phyloP scores from a whole-genome alignment of 495 filamentous ascomycete species.

The Aspergillus steynii region DNA sequence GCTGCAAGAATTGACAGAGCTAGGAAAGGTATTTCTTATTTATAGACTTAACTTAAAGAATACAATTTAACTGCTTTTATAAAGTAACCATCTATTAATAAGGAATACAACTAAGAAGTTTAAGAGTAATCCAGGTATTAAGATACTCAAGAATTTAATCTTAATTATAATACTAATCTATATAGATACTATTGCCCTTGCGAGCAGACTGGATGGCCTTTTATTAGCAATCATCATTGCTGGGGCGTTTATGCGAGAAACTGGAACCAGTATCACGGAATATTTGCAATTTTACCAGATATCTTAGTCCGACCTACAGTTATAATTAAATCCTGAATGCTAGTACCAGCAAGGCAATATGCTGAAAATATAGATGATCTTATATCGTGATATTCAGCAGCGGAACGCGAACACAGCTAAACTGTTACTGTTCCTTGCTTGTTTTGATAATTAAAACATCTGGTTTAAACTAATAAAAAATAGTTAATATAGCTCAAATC shows the following conservation, averaged over 20 bases:
- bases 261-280: slow-evolving; percentile 28
- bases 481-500: slow-evolving; percentile 12
- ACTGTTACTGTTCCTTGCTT: slow-evolving; percentile 46
- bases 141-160: not conserved
- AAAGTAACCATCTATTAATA: slow-evolving; percentile 13
- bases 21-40: slow-evolving; percentile 28
- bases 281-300: slow-evolving; percentile 44
- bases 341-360: slow-evolving; percentile 38
- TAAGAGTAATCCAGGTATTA: too few species aligned
- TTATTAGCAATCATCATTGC: slow-evolving; percentile 45
- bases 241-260: slow-evolving; percentile 41
- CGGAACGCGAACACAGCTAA: slow-evolving; percentile 33
- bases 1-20: slow-evolving; percentile 27
- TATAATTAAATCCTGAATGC: slow-evolving; percentile 27
- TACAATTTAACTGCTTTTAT: slow-evolving; percentile 26
- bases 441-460: slow-evolving; percentile 51
- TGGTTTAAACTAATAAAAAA: slow-evolving; percentile 47
- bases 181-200: slow-evolving; percentile 25
- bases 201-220: slow-evolving; percentile 37
- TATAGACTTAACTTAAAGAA: slow-evolving; percentile 18
- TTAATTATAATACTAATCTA: slow-evolving; percentile 20
- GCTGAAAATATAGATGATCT: slow-evolving; percentile 49
- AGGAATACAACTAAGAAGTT: too few species aligned
- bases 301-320: slow-evolving; percentile 40
- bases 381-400: slow-evolving; percentile 39